Evolutionary conservation across 768 basidiomycete species (phyloP).

Genomic region (Gyrodon lividus): DNA sequence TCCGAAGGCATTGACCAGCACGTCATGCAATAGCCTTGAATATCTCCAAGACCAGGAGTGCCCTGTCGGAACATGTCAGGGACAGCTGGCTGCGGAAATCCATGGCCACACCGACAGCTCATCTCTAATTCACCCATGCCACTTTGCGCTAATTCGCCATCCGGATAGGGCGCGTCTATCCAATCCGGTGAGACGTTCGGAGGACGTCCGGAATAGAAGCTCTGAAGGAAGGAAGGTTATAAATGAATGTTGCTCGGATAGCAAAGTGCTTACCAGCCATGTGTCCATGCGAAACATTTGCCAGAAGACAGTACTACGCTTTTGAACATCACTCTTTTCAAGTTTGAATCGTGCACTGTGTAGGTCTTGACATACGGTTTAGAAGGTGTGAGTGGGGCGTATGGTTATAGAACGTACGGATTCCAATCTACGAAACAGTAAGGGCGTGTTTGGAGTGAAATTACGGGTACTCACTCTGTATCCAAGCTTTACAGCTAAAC

Average conservation of each 20-base stretch:
- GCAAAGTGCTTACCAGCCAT: constrained; percentile 44
- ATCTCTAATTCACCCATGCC: constrained; percentile 37
- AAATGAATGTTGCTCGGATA: neutral
- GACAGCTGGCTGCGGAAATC: neutral
- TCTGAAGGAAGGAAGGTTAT: constrained; percentile 35
- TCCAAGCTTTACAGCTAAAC: constrained; percentile 56
- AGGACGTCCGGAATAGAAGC: constrained; percentile 60
- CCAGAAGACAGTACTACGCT: constrained; percentile 64
- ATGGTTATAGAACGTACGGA: constrained; percentile 40
- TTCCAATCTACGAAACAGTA: constrained; percentile 43
- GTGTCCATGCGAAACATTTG: constrained; percentile 64
- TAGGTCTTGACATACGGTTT: constrained; percentile 42
- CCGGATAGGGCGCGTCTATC: constrained; percentile 57
- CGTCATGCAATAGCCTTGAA: constrained; percentile 48
- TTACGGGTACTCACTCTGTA: constrained; percentile 48
- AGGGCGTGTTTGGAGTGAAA: neutral
- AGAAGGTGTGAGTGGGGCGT: neutral
- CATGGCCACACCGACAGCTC: constrained; percentile 38
- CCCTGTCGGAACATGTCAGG: constrained; percentile 36
- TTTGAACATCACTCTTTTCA: constrained; percentile 40
- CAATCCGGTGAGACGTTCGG: constrained; percentile 51
- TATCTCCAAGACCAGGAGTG: constrained; percentile 57
- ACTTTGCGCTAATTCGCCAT: constrained; percentile 36
- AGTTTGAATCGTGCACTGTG: constrained; percentile 62
- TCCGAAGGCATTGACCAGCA: constrained; percentile 52